Evolutionary conservation across 768 basidiomycete genomes (phyloP), one percentile per base, ranked within the genome.

Genomic region (Kwoniella bestiolae): DNA sequence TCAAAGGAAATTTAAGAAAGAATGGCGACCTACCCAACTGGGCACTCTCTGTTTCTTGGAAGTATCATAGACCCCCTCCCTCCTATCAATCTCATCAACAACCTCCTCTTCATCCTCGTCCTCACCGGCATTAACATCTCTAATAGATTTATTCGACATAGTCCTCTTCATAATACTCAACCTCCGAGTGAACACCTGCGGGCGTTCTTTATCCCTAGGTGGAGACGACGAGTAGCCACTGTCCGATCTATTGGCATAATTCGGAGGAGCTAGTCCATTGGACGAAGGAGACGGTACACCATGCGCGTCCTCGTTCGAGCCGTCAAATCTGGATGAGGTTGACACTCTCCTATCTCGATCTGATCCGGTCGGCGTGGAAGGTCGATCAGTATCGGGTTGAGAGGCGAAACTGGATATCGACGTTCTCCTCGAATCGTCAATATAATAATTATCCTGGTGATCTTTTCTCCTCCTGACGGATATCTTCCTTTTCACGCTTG

Each of bases 31-130:
- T 45, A 80, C 79, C 79, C 80, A 81, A 62, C 80, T 81, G 0
- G 80, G 80, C 1, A 81, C 80, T 26, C 80, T 59, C 59, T 81
- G 78, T 65, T 81, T 81, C 52, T 79, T 78, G 5, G 77, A 78
- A 26, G 69, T 74, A 58, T 81, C 80, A 59, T 81, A 81, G 5
- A 79, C 74, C 1, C 80, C 80, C 59, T 77, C 72, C 16, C 80
- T 46, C 18, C 56, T 68, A 67, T 81, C 80, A 58, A 63, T 66
- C 38, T 62, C 63, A 26, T 63, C 60, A 28, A 70, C 69, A 29
- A 65, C 44, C 18, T 65, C 70, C 41, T 63, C 67, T 18, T 69
- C 68, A 5, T 75, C 74, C 8, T 66, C 50, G 29, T 31, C 67
- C 9, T 63, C 67, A 8, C 28, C 26, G 11, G 31, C 21, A 29